Evolutionary conservation across 345 rosid species (phyloP).

Genomic region (Schrenkiella parvula): DNA sequence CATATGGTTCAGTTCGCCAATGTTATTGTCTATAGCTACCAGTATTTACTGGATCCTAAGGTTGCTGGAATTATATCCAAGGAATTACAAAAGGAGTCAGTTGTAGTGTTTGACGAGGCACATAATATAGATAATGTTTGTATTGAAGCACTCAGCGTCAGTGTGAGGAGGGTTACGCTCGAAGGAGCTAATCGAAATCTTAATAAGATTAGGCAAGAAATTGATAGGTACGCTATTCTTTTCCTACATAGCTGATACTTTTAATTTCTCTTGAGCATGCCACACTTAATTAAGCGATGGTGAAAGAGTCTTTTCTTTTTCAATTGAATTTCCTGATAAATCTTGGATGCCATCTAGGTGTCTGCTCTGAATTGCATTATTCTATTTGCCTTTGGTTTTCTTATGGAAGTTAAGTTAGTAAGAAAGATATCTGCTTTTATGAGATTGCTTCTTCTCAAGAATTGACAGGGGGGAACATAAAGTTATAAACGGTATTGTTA

Average conservation of each 20-base stretch:
- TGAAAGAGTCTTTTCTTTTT: neutral
- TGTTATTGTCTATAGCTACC: conserved; percentile 93
- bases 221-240: conserved; percentile 59
- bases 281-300: neutral
- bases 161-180: conserved; percentile 84
- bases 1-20: conserved; percentile 95
- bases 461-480: neutral
- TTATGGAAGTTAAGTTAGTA: neutral
- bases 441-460: neutral
- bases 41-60: conserved; percentile 95
- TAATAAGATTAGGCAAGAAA: conserved; percentile 62
- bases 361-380: neutral
- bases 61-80: conserved; percentile 96
- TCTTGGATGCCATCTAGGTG: neutral
- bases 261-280: neutral
- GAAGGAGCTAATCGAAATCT: conserved; percentile 96
- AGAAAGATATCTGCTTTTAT: neutral
- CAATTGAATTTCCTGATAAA: neutral
- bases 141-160: conserved; percentile 95
- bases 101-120: conserved; percentile 95
- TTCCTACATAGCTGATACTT: neutral
- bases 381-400: neutral
- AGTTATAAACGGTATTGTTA: neutral
- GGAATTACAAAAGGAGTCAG: conserved; percentile 94
- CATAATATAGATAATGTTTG: conserved; percentile 97